Evolutionary conservation across 495 filamentous ascomycete genomes (phyloP), one percentile per base, ranked within the genome.

Genomic region (Penicillium crystallinum): DNA sequence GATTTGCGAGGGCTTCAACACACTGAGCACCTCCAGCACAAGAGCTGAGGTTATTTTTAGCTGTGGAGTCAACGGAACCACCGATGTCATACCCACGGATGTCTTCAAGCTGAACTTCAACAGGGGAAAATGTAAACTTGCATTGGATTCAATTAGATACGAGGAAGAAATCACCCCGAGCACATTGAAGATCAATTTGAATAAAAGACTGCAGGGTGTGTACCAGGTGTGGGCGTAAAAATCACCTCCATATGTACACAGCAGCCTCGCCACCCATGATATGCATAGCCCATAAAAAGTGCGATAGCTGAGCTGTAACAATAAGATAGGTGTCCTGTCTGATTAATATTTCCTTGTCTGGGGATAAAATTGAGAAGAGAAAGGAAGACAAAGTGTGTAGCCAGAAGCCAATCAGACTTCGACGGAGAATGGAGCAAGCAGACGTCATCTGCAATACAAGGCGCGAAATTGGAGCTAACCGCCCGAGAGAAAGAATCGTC

Each of bases 31-130:
- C n/a, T n/a, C n/a, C n/a, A n/a, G n/a, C n/a, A n/a, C n/a, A n/a
- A n/a, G n/a, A n/a, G n/a, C n/a, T n/a, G n/a, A 11, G n/a, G 14
- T 25, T 34, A 43, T 37, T 46, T 36, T 33, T 35, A 34, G 31
- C 29, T 14, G 49, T 53, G 50, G 50, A 6, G 49, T 15, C 49
- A 6, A 23, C 49, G 40, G 51, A n/a, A 53, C 51, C 51, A 46
- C 41, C 30, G 51, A 47, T 53, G 51, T 53, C 42, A 53, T 53
- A 40, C 17, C 51, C 51, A 47, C 39, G 51, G 42, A 25, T 41
- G 15, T 27, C n/a, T 7, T 21, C 39, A 14, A 17, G 23, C 8
- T 36, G 34, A n/a, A 9, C 12, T 18, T 27, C 23, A 25, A 29
- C 21, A 10, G 21, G 22, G 22, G 5, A 41, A 41, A 17, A 27